Evolutionary conservation across 768 basidiomycete genomes (phyloP).

Genomic region (Galerina sulciceps): DNA sequence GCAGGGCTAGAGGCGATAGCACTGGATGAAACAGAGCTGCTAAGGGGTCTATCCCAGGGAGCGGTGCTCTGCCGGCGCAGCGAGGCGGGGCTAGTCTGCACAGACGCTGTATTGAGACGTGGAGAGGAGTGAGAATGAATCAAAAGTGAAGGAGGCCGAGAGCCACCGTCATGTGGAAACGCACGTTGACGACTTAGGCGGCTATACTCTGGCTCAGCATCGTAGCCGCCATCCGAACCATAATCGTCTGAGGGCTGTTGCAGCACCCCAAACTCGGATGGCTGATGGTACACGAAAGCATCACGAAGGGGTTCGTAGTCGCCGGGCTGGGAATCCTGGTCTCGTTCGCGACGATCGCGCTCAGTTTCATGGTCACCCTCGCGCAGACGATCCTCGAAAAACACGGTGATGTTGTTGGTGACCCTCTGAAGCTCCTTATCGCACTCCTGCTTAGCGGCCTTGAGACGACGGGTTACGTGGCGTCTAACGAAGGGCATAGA

Average conservation of each 20-base stretch:
- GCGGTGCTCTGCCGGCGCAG: slow-evolving; percentile 67
- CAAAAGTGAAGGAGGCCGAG: slow-evolving; percentile 41
- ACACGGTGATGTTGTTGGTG: slow-evolving; percentile 91
- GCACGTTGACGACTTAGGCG: slow-evolving; percentile 78
- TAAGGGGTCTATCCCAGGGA: slow-evolving; percentile 69
- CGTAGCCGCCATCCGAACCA: slow-evolving; percentile 83
- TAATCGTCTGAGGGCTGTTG: slow-evolving; percentile 64
- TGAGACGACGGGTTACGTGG: slow-evolving; percentile 92
- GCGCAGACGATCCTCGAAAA: slow-evolving; percentile 89
- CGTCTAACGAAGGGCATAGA: slow-evolving; percentile 93
- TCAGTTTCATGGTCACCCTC: slow-evolving; percentile 77
- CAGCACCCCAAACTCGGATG: slow-evolving; percentile 57
- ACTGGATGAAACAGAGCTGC: slow-evolving; percentile 59
- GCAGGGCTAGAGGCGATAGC: slow-evolving; percentile 63
- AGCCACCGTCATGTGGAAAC: slow-evolving; percentile 46
- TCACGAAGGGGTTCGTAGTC: slow-evolving; percentile 64
- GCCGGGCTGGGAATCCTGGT: slow-evolving; percentile 61
- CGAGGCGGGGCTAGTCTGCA: slow-evolving; percentile 69
- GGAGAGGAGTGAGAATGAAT: slow-evolving; percentile 61
- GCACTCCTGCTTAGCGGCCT: slow-evolving; percentile 93
- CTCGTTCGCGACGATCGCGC: slow-evolving; percentile 59
- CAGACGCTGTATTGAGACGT: slow-evolving; percentile 64
- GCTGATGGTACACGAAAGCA: slow-evolving; percentile 62
- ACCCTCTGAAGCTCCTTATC: slow-evolving; percentile 95
- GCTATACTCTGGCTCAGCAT: slow-evolving; percentile 70